Evolutionary conservation across 148 eudicot species (phyloP), one percentile per base, ranked within the genome.

Genomic region (Cornus kousa): DNA sequence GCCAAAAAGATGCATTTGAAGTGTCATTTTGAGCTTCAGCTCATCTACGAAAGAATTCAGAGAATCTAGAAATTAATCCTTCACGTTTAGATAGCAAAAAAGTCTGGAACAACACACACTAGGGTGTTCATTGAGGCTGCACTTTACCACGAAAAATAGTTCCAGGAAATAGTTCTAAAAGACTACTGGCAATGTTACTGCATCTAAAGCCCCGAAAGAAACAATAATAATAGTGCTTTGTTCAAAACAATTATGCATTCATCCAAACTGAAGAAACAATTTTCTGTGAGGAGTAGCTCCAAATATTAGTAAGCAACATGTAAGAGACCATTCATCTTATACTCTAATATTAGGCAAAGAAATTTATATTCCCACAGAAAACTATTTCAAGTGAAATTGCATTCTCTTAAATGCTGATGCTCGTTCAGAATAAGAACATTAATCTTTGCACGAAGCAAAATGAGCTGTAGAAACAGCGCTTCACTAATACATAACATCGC

Each of bases 221-320:
- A 43, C 28, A 28, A 28, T 9, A 43, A 2, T 9, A 43, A 43
- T 9, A 43, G 5, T 6, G 0, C 48, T 43, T 35, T 1, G 37
- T 35, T 35, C 37, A 43, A 23, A 57, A 43, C 46, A 59, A n/a
- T 33, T 59, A 13, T 20, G 43, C 31, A 35, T 20, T 57, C 59
- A 53, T 43, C 48, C 10, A 7, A 43, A 43, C 48, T 43, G 10
- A 9, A 43, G 48, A 43, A 9, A 9, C 8, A 6, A 43, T 6
- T 43, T 43, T 53, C 17, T 2, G 59, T 59, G 67, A 10, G 10
- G 22, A 37, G 28, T 33, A 22, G 67, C n/a, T 31, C 68, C 65
- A 59, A 33, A 57, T 10, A 57, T 66, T 66, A 73, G 66, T 74
- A 20, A 74, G 53, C 53, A 48, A 8, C 33, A 43, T 57, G 77